These are phyloP conservation scores for Aquanectria penicillioides DNA, from an alignment of 2,329 filamentous ascomycete species.

Conservation along the genomic window DNA sequence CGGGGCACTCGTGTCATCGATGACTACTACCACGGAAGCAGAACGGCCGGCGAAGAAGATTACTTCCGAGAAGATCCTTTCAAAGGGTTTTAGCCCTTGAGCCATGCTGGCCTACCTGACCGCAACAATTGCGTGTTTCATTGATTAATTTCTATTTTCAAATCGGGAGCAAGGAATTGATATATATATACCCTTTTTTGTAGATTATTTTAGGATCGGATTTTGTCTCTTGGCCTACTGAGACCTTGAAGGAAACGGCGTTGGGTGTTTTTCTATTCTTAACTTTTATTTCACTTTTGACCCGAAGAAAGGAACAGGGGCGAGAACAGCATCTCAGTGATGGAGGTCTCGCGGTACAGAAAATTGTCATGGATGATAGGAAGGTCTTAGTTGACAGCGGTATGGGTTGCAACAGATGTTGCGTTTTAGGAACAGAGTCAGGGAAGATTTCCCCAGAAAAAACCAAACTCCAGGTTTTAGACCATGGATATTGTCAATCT, in stretches of 20 bases:
- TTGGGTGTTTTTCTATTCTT: conserved; percentile 21
- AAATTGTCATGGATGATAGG: background rate
- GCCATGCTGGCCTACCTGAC: conserved; percentile 9
- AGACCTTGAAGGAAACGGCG: conserved; percentile 28
- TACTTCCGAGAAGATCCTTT: conserved; percentile 70
- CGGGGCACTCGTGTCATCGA: conserved; percentile 58
- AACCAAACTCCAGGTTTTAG: background rate
- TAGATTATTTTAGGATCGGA: conserved; percentile 32
- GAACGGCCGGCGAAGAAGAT: conserved; percentile 63
- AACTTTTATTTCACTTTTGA: background rate
- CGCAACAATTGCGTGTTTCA: conserved; percentile 25
- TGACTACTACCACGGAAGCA: conserved; percentile 59
- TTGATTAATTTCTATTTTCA: conserved; percentile 28
- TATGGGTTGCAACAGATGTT: background rate
- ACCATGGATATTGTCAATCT: conserved; percentile 2
- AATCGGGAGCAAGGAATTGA: conserved; percentile 22
- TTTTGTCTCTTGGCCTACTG: conserved; percentile 11
- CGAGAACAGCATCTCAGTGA: conserved; percentile 5
- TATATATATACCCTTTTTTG: conserved; percentile 40
- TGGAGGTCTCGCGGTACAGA: background rate
- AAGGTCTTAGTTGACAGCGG: background rate
- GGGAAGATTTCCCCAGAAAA: background rate
- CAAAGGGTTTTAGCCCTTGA: conserved; percentile 62
- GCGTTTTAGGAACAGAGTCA: background rate
- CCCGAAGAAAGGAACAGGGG: conserved; percentile 18